These are phyloP conservation scores for Fraxinus pennsylvanica DNA, from an alignment of 257 asterid species.

Conservation along the genomic window DNA sequence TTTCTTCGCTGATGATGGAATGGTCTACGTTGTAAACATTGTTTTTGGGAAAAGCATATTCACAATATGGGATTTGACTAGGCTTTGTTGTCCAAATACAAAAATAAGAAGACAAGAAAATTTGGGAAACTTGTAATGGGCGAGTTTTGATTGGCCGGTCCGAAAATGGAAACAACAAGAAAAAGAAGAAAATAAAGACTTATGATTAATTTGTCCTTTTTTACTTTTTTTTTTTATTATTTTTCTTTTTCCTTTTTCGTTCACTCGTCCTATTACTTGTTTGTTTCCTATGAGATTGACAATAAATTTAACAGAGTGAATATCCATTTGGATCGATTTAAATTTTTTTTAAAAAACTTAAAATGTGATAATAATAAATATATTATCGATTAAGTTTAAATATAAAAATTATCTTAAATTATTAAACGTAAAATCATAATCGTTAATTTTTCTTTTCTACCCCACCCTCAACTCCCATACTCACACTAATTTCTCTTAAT, in stretches of 20 bases:
- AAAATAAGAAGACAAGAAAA: neutral
- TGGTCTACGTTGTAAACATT: no score
- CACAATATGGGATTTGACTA: neutral
- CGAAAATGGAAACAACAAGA: neutral
- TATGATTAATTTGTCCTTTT: neutral
- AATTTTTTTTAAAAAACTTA: no score
- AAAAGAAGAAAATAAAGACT: neutral
- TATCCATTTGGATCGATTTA: no score
- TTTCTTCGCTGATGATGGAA: no score
- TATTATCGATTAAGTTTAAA: no score
- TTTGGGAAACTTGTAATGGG: neutral
- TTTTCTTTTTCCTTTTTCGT: neutral
- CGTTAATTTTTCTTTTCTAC: no score
- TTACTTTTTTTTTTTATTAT: neutral
- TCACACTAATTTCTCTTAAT: no score
- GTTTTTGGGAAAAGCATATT: no score
- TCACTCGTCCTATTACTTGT: neutral
- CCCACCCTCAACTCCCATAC: no score
- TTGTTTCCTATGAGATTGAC: neutral
- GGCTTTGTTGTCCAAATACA: neutral
- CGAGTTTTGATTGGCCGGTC: neutral
- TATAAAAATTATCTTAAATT: no score
- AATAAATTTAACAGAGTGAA: neutral
- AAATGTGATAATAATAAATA: no score
- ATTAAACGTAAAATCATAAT: no score